Evolutionary conservation across 2,329 filamentous ascomycete genomes (phyloP).

Genomic region (Penicillium sclerotigenum): DNA sequence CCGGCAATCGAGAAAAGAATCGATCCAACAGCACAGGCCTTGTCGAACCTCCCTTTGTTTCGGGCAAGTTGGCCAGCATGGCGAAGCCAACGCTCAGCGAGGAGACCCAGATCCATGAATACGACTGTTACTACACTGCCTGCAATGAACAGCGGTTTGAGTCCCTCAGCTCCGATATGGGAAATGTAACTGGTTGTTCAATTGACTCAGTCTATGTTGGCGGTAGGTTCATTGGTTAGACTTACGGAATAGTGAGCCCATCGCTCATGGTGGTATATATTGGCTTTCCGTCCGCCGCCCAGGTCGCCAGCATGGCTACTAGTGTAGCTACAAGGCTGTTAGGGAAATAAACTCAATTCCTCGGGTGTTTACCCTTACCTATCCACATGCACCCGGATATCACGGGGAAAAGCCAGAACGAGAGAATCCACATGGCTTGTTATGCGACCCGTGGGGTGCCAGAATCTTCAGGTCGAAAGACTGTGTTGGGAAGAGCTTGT

Average conservation of each 20-base stretch:
- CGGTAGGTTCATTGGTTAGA: neutral
- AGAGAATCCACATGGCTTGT: constrained; percentile 8
- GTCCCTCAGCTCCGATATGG: constrained; percentile 8
- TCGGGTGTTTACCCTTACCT: neutral
- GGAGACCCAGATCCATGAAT: constrained; percentile 5
- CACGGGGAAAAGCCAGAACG: constrained; percentile 10
- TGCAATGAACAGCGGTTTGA: constrained; percentile 10
- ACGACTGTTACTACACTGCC: constrained; percentile 9
- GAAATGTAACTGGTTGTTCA: constrained; percentile 9
- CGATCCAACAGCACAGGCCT: constrained; percentile 7
- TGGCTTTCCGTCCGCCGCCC: constrained; percentile 10
- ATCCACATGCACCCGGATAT: constrained; percentile 11
- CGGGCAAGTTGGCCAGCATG: constrained; percentile 8
- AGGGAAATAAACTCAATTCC: neutral
- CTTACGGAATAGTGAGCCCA: constrained; percentile 7
- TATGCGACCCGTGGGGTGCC: neutral
- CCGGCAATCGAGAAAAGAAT: constrained; percentile 6
- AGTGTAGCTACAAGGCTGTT: constrained; percentile 1
- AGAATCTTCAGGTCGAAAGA: neutral
- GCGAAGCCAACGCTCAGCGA: constrained; percentile 10
- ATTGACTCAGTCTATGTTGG: neutral
- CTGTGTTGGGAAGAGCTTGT: neutral
- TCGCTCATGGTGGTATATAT: constrained; percentile 2
- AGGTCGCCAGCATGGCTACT: constrained; percentile 4
- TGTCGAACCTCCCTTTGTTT: constrained; percentile 8